Evolutionary conservation across 176 grass and related monocot species (phyloP).

Genomic region (Oryza australiensis): DNA sequence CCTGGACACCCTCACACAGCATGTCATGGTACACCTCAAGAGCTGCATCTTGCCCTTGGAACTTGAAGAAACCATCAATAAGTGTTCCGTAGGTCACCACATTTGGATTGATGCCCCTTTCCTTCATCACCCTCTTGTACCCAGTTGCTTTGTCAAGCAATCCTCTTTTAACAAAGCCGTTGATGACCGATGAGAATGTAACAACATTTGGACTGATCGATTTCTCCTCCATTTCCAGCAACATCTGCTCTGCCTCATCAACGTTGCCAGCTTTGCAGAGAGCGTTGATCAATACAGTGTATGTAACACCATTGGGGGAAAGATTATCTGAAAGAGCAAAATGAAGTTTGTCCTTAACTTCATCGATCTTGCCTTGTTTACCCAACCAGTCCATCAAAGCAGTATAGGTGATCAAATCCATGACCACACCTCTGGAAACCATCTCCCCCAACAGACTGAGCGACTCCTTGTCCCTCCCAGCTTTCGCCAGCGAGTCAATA

Average conservation of each 20-base stretch:
- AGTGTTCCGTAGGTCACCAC: constrained; percentile 75
- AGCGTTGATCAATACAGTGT: constrained; percentile 68
- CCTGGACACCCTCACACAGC: constrained; percentile 51
- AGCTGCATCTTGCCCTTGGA: constrained; percentile 56
- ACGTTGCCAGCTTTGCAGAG: constrained; percentile 68
- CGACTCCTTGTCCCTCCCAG: constrained; percentile 18
- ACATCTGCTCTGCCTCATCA: constrained; percentile 52
- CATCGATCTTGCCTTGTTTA: constrained; percentile 57
- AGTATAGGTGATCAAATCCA: constrained; percentile 79
- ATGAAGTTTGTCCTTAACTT: constrained; percentile 47
- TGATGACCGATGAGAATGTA: constrained; percentile 77
- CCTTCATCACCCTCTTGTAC: constrained; percentile 65
- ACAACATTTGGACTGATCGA: constrained; percentile 62
- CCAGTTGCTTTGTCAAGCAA: constrained; percentile 49
- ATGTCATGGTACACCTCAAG: constrained; percentile 64
- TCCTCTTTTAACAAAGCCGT: constrained; percentile 70
- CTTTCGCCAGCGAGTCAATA: constrained; percentile 72
- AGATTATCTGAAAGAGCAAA: constrained; percentile 55
- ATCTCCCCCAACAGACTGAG: constrained; percentile 61
- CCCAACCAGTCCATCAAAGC: constrained; percentile 65
- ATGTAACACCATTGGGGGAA: constrained; percentile 59
- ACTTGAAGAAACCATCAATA: constrained; percentile 83
- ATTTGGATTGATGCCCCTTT: constrained; percentile 66
- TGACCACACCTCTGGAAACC: constrained; percentile 60
- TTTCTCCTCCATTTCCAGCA: constrained; percentile 63